A percentile compares a stretch with the other conserved stretches of the same genome.
Evolutionary conservation across 768 basidiomycete genomes (phyloP).

Genomic region (Leccinum barrowsii): DNA sequence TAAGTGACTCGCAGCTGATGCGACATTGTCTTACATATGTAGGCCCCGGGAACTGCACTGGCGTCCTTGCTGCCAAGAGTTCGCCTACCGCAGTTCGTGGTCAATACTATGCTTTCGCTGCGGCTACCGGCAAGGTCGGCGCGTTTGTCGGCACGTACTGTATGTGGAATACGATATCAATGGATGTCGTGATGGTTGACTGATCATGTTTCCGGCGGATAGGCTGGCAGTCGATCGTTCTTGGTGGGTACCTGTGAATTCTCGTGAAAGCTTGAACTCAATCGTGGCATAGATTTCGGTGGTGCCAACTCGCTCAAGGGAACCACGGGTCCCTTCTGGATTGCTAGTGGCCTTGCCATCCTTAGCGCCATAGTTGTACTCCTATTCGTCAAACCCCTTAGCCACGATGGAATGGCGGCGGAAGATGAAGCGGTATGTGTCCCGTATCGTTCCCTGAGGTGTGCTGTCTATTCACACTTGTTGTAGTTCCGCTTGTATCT

Average conservation of each 20-base stretch:
- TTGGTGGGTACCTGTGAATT: slow-evolving; percentile 37
- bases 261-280: neutral
- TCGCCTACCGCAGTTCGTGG: slow-evolving; percentile 85
- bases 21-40: neutral
- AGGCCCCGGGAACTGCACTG: slow-evolving; percentile 84
- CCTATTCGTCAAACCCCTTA: slow-evolving; percentile 70
- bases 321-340: slow-evolving; percentile 86
- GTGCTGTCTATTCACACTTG: neutral
- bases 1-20: slow-evolving; percentile 19
- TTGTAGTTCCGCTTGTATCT: slow-evolving; percentile 81
- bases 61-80: slow-evolving; percentile 80
- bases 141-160: slow-evolving; percentile 83
- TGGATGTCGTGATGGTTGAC: neutral
- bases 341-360: slow-evolving; percentile 81
- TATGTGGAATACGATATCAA: slow-evolving; percentile 31
- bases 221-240: slow-evolving; percentile 69
- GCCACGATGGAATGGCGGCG: slow-evolving; percentile 71
- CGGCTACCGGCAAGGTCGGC: slow-evolving; percentile 82
- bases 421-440: slow-evolving; percentile 63
- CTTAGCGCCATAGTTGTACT: slow-evolving; percentile 71
- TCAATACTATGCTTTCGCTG: slow-evolving; percentile 82
- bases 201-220: slow-evolving; percentile 1
- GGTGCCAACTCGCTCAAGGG: slow-evolving; percentile 48
- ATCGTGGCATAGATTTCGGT: slow-evolving; percentile 49
- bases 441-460: neutral